Base-by-base conservation (phyloP, 2,329 filamentous ascomycete genomes). In the Graphilbum ipis-grandicollis region DNA sequence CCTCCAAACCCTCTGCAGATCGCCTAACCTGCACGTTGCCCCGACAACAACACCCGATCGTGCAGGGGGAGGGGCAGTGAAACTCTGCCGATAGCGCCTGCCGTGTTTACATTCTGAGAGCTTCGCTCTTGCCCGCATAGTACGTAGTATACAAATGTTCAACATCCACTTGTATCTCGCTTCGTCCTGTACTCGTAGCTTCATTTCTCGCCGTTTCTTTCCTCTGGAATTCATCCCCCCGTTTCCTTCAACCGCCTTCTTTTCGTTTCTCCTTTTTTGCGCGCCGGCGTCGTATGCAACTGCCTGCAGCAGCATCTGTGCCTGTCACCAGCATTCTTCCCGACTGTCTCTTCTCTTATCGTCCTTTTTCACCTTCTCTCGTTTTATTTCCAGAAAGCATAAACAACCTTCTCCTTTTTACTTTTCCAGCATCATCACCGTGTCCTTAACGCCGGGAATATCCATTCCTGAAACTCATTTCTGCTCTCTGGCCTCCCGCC, bases 91-190 rank as follows among this genome's bases (percentile, higher is more conserved):
- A 29, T 31, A 18, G 42, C 42, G 22, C 43, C 31, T 45, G 42
- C 44, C 40, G 32, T 46, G 44, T 46, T 46, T 46, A 46, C 42
- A 40, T 46, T 43, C 35, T 40, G 37, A 37, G 36, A 41, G 36
- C 29, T n/a, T 39, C 35, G 43, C 33, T 39, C 43, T 39, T 44
- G 37, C 43, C 41, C 43, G 40, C 37, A n/a, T n/a, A n/a, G n/a
- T n/a, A n/a, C n/a, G n/a, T n/a, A n/a, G n/a, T n/a, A n/a, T n/a
- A n/a, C n/a, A n/a, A n/a, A n/a, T n/a, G n/a, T n/a, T n/a, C n/a
- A n/a, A n/a, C n/a, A n/a, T n/a, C n/a, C n/a, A n/a, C n/a, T n/a
- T n/a, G n/a, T n/a, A n/a, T n/a, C n/a, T n/a, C n/a, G n/a, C n/a
- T n/a, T n/a, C n/a, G n/a, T n/a, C n/a, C n/a, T n/a, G n/a, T n/a